Evolutionary conservation across 176 grass and related monocot species (phyloP), one percentile per base, ranked within the genome.

Genomic region (Triticum timopheevii): DNA sequence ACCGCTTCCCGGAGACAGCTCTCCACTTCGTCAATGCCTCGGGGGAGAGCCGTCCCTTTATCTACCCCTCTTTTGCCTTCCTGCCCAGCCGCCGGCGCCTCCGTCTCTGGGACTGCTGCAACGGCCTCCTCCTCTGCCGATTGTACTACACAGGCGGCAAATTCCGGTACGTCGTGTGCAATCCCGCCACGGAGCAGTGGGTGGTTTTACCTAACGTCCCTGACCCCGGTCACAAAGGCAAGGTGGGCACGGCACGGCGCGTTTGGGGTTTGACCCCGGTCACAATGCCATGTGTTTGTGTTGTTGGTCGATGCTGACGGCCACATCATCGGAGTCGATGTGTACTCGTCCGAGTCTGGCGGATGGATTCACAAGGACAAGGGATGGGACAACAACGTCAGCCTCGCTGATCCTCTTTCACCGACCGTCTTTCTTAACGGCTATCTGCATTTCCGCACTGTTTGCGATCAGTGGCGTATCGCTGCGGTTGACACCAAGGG

Each of bases 1-100:
- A 45, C 11, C 19, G 24, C 61, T 73, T 34, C 59, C 36, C 27
- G 2, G 23, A 30, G 2, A 28, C 33, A 4, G 34, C 54, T 24
- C 82, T 24, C 23, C 54, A 84, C 15, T 84, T 84, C 69, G 59
- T 71, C 82, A 84, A 84, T 3, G 54, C 28, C 16, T 71, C 82
- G 9, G 52, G 24, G 35, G 27, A 30, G 0, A 65, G 80, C 12
- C 20, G 5, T 0, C 69, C 82, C 7, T 59, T 74, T 1, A n/a
- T 84, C 44, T 0, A 13, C 30, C 61, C 73, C 19, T 44, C 27
- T 20, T 58, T 87, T 5, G 10, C 76, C 10, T 87, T 87, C 85
- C 66, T 81, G 8, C 77, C 85, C 39, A 23, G 42, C 13, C 39
- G 1, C 39, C 38, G 38, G 2, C 69, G n/a, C 38, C 69, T 73